These are phyloP conservation scores for Fusarium falciforme DNA, from an alignment of 2,329 filamentous ascomycete species.

Conservation along the genomic window DNA sequence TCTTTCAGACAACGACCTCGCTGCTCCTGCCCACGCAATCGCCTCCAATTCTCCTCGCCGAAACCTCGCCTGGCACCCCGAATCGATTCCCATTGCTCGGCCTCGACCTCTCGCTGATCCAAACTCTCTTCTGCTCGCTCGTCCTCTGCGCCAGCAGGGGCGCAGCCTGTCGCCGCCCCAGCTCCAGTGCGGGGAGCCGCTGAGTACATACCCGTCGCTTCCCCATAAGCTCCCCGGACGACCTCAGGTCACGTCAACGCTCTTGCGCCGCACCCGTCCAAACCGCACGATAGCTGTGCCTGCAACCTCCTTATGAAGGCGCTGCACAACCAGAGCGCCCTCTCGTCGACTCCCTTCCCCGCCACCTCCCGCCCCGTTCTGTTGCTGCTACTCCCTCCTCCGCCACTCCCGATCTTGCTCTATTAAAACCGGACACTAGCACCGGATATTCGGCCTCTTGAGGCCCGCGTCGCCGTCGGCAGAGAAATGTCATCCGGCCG, in stretches of 20 bases:
- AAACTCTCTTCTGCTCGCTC: slow-evolving; percentile 22
- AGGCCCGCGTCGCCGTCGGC: slow-evolving; percentile 28
- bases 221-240: slow-evolving; percentile 37
- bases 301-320: slow-evolving; percentile 28
- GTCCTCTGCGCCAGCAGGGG: slow-evolving; percentile 33
- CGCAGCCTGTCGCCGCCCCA: slow-evolving; percentile 33
- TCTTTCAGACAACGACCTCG: slow-evolving; percentile 20
- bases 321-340: slow-evolving; percentile 13
- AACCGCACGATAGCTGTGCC: slow-evolving; percentile 22
- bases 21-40: slow-evolving; percentile 3
- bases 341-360: slow-evolving; percentile 4
- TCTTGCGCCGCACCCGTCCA: slow-evolving; percentile 27
- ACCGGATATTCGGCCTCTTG: slow-evolving; percentile 28
- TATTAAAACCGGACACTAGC: background rate
- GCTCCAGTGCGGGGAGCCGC: slow-evolving; percentile 44
- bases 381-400: background rate
- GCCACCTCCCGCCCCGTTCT: slow-evolving; percentile 3
- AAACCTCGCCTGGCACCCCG: slow-evolving; percentile 1
- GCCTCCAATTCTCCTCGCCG: slow-evolving; percentile 8
- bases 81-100: slow-evolving; percentile 13
- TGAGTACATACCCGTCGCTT: slow-evolving; percentile 40
- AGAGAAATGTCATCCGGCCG: slow-evolving; percentile 48
- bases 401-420: slow-evolving; percentile 21
- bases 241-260: slow-evolving; percentile 36
- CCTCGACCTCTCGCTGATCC: slow-evolving; percentile 8